Conservation (phyloP, 164 flowering plant genomes). For the Annona squamosa region DNA sequence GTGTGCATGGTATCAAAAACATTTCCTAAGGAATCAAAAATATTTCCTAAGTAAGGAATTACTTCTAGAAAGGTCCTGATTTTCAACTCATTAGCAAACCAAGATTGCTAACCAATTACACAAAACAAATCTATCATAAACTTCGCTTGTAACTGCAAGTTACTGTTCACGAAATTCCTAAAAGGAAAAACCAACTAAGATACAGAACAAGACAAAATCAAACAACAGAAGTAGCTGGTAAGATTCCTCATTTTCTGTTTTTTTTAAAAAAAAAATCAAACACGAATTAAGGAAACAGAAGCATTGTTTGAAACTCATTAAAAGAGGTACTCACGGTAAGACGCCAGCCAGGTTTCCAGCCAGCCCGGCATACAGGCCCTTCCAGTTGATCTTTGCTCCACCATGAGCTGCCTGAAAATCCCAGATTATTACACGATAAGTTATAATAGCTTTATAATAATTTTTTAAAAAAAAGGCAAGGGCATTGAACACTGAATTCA, state of each 20-base stretch:
- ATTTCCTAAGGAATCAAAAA: background rate
- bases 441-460: no score
- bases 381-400: constrained; percentile 65
- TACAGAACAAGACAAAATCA: background rate
- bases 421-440: no score
- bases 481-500: no score
- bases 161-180: background rate
- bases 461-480: no score
- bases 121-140: background rate
- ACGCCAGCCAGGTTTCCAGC: constrained; percentile 93
- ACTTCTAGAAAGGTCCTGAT: background rate
- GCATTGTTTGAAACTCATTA: background rate
- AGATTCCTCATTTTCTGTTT: background rate
- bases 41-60: background rate
- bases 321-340: constrained; percentile 59
- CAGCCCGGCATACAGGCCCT: constrained; percentile 83
- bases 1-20: background rate
- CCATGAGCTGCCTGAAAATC: constrained; percentile 62
- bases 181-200: background rate
- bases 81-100: background rate
- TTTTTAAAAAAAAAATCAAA: background rate
- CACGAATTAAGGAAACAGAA: background rate
- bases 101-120: background rate
- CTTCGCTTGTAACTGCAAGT: background rate
- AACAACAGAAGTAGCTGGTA: background rate